These are phyloP conservation scores for Saccharomyces hybrid DNA, from an alignment of 1,139 yeast genomes.

Conservation along the genomic window DNA sequence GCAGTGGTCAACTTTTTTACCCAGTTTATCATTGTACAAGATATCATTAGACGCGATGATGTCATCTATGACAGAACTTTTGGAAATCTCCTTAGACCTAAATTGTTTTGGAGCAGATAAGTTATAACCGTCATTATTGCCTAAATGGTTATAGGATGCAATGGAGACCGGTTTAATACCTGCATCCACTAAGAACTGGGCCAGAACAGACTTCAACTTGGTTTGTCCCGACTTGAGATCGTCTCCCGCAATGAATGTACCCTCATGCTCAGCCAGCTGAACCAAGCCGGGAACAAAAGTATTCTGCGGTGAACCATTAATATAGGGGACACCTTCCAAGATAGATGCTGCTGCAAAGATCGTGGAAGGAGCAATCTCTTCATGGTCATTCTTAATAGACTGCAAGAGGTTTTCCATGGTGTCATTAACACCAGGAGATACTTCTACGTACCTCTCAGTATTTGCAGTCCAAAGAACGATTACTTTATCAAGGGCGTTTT, in stretches of 20 bases:
- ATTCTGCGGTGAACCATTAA: conserved; percentile 96
- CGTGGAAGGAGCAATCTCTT: conserved; percentile 85
- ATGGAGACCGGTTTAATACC: conserved; percentile 92
- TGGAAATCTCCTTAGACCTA: conserved; percentile 91
- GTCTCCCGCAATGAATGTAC: conserved; percentile 87
- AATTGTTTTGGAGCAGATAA: conserved; percentile 88
- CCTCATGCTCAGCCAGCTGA: conserved; percentile 75
- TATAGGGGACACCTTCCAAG: conserved; percentile 79
- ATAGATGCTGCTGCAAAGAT: conserved; percentile 89
- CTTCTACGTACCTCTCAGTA: conserved; percentile 86
- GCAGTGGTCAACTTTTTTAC: conserved; percentile 82
- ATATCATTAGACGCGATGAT: conserved; percentile 84
- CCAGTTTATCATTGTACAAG: conserved; percentile 73
- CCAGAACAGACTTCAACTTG: conserved; percentile 87
- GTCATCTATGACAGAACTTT: conserved; percentile 89
- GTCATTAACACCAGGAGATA: conserved; percentile 76
- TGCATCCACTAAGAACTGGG: conserved; percentile 93
- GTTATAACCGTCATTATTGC: conserved; percentile 94
- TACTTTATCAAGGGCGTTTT: conserved; percentile 74
- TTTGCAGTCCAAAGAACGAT: conserved; percentile 95
- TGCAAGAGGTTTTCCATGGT: conserved; percentile 72
- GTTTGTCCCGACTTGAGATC: conserved; percentile 98
- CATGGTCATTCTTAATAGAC: conserved; percentile 70
- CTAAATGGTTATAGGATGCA: conserved; percentile 93
- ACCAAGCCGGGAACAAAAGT: conserved; percentile 94